Percentiles rank a stretch among this genome's conserved stretches.
Conservation (phyloP, 371 early-diverging fungal species). For the Mucor velutinosus region DNA sequence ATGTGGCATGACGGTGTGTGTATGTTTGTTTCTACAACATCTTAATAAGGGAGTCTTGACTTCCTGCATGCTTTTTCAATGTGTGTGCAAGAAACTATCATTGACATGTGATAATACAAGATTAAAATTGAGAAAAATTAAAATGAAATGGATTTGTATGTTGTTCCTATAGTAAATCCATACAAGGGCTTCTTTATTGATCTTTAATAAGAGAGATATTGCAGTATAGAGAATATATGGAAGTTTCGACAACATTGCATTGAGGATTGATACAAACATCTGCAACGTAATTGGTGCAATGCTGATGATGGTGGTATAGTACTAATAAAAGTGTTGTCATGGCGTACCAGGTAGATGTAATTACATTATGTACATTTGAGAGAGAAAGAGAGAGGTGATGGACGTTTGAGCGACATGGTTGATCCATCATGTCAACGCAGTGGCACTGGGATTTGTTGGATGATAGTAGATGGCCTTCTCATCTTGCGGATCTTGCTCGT, state of each 20-base stretch:
- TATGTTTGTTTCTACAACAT: background rate
- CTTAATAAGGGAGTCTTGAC: background rate
- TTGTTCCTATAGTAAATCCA: background rate
- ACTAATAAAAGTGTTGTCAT: background rate
- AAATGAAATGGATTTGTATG: background rate
- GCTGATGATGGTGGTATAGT: background rate
- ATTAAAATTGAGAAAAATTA: background rate
- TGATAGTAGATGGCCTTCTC: slow-evolving; percentile 8
- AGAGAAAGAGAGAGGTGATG: background rate
- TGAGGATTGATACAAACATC: background rate
- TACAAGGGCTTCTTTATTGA: background rate
- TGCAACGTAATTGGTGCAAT: background rate
- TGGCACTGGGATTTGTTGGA: background rate
- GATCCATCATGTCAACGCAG: slow-evolving; percentile 1
- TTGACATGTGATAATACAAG: background rate
- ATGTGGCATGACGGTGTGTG: background rate
- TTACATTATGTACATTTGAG: background rate
- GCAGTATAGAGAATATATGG: background rate
- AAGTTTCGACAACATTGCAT: background rate
- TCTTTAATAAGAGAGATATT: background rate
- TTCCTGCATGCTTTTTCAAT: background rate
- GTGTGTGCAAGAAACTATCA: background rate
- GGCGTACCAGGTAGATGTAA: background rate
- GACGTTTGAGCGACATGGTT: background rate
- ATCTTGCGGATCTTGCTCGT: slow-evolving; percentile 10